Evolutionary conservation across 495 filamentous ascomycete genomes (phyloP).

Genomic region (Paragyromitra xinjiangensis): DNA sequence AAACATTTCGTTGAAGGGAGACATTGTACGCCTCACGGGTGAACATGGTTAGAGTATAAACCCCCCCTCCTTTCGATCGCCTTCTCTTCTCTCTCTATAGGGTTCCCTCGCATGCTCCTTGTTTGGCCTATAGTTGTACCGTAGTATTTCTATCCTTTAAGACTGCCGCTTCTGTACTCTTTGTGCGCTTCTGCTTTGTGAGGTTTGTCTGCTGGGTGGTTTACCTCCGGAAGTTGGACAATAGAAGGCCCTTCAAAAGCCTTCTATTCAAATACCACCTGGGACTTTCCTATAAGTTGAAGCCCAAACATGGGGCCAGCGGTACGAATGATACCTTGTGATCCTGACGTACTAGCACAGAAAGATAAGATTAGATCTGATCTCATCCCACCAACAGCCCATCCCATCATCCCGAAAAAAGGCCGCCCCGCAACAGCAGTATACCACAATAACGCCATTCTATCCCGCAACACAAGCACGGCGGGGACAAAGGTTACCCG

Average conservation of each 20-base stretch:
- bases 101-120: not conserved
- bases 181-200: no score
- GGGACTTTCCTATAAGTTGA: no score
- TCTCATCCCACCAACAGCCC: slow-evolving; percentile 1
- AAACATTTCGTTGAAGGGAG: not conserved
- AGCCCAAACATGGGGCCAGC: not conserved
- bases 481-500: not conserved
- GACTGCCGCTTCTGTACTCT: not conserved
- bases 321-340: not conserved
- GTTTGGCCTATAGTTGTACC: not conserved
- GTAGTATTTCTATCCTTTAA: not conserved
- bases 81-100: not conserved
- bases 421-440: not conserved
- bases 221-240: no score
- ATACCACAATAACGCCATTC: not conserved
- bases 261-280: no score
- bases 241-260: no score
- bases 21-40: not conserved
- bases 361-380: slow-evolving; percentile 40
- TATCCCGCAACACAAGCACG: not conserved
- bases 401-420: slow-evolving; percentile 5
- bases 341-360: not conserved
- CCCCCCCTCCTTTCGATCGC: not conserved
- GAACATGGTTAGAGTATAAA: slow-evolving; percentile 2
- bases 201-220: no score